A percentile compares a stretch with the other conserved stretches of the same genome.
These are phyloP conservation scores for Tranzscheliella williamsii DNA, from an alignment of 1,284 basidiomycete genomes.

Conservation along the genomic window DNA sequence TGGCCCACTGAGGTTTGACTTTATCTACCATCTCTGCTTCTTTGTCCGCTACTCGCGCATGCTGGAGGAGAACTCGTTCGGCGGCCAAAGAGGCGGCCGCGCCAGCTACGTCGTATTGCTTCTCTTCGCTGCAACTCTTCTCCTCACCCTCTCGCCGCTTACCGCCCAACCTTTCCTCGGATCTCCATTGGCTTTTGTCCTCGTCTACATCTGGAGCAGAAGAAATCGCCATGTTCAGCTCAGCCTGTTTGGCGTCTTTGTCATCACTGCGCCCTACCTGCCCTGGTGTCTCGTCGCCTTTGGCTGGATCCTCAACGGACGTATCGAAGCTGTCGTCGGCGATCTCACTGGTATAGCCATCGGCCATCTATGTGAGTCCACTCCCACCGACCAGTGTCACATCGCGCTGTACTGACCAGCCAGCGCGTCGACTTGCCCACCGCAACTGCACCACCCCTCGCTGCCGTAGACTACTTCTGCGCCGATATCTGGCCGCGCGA, in stretches of 20 bases:
- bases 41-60: constrained; percentile 96
- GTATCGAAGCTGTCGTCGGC: constrained; percentile 79
- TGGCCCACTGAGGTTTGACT: constrained; percentile 81
- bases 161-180: constrained; percentile 48
- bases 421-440: no score
- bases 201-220: constrained; percentile 95
- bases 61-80: constrained; percentile 93
- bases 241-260: constrained; percentile 89
- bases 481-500: constrained; percentile 93
- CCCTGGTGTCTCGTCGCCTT: constrained; percentile 86
- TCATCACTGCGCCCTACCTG: constrained; percentile 92
- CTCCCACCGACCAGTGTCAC: no score
- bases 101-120: constrained; percentile 95
- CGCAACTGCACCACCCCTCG: neutral
- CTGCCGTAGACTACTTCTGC: constrained; percentile 74
- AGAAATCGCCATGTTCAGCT: constrained; percentile 92
- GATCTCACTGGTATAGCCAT: constrained; percentile 68
- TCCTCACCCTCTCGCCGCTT: constrained; percentile 61
- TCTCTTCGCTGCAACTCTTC: constrained; percentile 73
- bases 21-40: constrained; percentile 96
- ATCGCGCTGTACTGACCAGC: no score
- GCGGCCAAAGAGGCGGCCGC: constrained; percentile 71
- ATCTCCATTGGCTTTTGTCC: constrained; percentile 64
- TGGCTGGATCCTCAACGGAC: constrained; percentile 83
- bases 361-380: constrained; percentile 54